These are phyloP conservation scores for Eucalyptus victrix DNA, from an alignment of 345 rosid genomes.

Conservation along the genomic window DNA sequence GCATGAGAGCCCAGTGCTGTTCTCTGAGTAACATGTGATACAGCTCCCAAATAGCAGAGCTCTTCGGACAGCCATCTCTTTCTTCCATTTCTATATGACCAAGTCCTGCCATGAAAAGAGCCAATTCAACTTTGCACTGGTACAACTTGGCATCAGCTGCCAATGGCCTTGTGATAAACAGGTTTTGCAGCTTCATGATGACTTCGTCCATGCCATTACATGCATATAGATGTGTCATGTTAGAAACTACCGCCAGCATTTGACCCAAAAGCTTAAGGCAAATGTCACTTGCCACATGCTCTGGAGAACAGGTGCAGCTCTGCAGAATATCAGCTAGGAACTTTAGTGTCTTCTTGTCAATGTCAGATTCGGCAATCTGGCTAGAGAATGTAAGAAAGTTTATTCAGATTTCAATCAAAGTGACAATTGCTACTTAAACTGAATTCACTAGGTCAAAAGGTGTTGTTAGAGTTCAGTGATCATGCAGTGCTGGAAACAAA, in stretches of 20 bases:
- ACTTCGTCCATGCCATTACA: constrained; percentile 51
- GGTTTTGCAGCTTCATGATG: constrained; percentile 51
- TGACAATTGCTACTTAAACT: background rate
- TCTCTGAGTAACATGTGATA: constrained; percentile 70
- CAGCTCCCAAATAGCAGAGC: constrained; percentile 61
- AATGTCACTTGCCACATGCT: constrained; percentile 7
- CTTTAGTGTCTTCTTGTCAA: constrained; percentile 51
- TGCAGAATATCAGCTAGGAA: constrained; percentile 28
- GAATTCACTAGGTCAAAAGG: background rate
- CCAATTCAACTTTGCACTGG: constrained; percentile 52
- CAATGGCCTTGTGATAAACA: constrained; percentile 32
- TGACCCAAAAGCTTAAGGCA: constrained; percentile 39
- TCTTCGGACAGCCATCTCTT: constrained; percentile 46
- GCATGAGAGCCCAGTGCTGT: constrained; percentile 71
- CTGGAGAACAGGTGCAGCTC: constrained; percentile 20
- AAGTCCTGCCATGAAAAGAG: constrained; percentile 66
- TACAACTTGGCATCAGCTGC: constrained; percentile 20
- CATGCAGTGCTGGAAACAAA: background rate
- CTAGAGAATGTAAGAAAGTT: constrained; percentile 27
- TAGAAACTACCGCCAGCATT: constrained; percentile 37
- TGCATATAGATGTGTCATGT: constrained; percentile 35
- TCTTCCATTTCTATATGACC: constrained; percentile 49
- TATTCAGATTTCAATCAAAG: background rate
- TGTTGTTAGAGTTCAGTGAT: background rate
- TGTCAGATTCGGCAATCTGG: constrained; percentile 37